Evolutionary conservation across 306 rosid genomes (phyloP), one percentile per base, ranked within the genome.

Genomic region (Pterocarpus macrocarpus): DNA sequence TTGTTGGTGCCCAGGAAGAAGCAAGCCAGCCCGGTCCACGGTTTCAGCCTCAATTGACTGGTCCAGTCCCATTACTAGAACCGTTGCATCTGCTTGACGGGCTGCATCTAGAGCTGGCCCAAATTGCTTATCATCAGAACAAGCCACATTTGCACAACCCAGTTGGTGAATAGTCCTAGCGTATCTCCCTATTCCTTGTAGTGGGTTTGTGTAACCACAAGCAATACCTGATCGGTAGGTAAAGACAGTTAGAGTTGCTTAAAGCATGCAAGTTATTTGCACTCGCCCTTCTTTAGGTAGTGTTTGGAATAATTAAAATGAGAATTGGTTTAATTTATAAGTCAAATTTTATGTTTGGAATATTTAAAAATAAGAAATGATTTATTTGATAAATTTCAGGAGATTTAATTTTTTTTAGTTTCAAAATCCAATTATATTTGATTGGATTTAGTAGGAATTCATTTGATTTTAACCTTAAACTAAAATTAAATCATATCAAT

Each of bases 41-140:
- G 87, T 87, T 67, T 94, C 98, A 0, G 97, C 98, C 72, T 94
- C 98, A 4, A 89, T 83, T 30, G 95, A 89, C 73, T 94, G 98
- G 69, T 94, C 98, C 0, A 94, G 86, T 17, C 98, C 98, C 89
- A 91, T 86, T 16, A 91, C 85, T 2, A 94, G 12, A 10, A 90
- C 72, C 0, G 97, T 91, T 0, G 97, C 97, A 56, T 91, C 92
- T 1, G 97, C 97, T 58, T 79, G 78, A 12, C 90, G 80, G 32
- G 97, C 90, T 1, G 94, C 93, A 2, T 77, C 72, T 4, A 86
- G 5, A 4, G 97, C 95, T 8, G 77, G 73, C 5, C 61, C 64
- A 36, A 94, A 94, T 11, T 81, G 78, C 35, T 85, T 71, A 78
- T 90, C 87, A 1, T 76, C 81, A 4, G 57, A 3, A 34, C 98